Evolutionary conservation across 202 grass and related monocot genomes (phyloP).

Genomic region (Elaeis oleifera): DNA sequence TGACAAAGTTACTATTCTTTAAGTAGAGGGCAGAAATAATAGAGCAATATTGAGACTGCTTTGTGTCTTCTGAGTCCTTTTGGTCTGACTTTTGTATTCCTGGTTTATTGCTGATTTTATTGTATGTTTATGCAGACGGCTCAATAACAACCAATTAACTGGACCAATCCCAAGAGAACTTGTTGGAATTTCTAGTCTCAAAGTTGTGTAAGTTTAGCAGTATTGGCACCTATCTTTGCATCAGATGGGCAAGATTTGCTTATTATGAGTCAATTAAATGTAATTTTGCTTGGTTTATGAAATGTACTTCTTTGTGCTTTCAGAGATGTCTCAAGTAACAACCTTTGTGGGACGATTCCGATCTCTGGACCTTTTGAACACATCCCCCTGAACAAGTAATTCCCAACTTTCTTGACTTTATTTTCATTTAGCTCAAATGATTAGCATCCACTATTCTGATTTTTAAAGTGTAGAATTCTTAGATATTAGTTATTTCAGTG

Average conservation of each 20-base stretch:
- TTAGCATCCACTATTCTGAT: too few relatives aligned
- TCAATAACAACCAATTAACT: conserved; percentile 77
- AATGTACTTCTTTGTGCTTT: conserved; percentile 26
- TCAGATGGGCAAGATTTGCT: too few relatives aligned
- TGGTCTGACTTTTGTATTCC: too few relatives aligned
- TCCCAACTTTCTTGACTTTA: background rate
- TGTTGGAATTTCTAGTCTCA: conserved; percentile 58
- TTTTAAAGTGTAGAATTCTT: too few relatives aligned
- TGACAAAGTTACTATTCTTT: too few relatives aligned
- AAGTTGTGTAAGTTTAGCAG: conserved; percentile 78
- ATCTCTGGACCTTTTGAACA: conserved; percentile 79
- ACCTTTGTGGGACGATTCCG: conserved; percentile 90
- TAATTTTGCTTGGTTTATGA: conserved; percentile 2
- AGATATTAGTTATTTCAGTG: too few relatives aligned
- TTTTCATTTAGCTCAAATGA: too few relatives aligned
- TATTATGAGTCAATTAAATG: too few relatives aligned
- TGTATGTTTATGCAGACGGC: conserved; percentile 48
- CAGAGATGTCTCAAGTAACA: conserved; percentile 90
- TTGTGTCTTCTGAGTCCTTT: too few relatives aligned
- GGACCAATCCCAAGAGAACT: conserved; percentile 91
- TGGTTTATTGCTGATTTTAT: conserved; percentile 12
- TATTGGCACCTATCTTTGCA: background rate
- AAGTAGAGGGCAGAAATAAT: background rate
- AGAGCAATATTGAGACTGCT: background rate
- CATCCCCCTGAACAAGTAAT: conserved; percentile 94